Conservation (phyloP, 1,284 basidiomycete species). For the Boletus subluridellus region DNA sequence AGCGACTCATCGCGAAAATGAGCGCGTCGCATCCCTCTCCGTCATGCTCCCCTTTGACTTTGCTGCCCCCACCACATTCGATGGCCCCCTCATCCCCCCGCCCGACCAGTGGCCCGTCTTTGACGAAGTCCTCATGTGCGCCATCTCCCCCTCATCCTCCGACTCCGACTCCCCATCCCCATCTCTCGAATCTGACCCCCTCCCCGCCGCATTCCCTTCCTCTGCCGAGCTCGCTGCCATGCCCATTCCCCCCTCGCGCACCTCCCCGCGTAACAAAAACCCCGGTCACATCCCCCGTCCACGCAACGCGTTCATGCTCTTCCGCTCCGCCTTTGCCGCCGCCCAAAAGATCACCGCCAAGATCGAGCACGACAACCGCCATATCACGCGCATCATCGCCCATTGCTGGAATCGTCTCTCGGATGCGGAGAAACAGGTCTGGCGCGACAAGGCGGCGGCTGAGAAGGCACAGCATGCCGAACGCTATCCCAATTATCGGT, state of each 20-base stretch:
- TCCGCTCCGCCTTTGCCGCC: constrained; percentile 67
- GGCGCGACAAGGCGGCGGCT: constrained; percentile 50
- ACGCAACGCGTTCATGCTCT: constrained; percentile 82
- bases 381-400: constrained; percentile 55
- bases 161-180: constrained; percentile 15
- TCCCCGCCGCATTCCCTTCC: constrained; percentile 17
- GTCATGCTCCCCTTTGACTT: constrained; percentile 18
- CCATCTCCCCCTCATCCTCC: constrained; percentile 11
- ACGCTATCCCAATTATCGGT: constrained; percentile 57
- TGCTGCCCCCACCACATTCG: neutral
- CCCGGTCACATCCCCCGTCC: constrained; percentile 62
- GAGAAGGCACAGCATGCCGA: constrained; percentile 57
- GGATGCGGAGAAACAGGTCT: constrained; percentile 46
- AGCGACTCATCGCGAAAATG: constrained; percentile 7
- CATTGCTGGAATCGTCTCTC: constrained; percentile 52
- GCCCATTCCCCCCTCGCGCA: constrained; percentile 30
- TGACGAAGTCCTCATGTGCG: constrained; percentile 17
- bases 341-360: constrained; percentile 40
- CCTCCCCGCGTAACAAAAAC: constrained; percentile 30
- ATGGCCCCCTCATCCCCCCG: constrained; percentile 20
- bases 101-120: constrained; percentile 26
- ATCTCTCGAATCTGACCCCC: neutral
- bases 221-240: constrained; percentile 24
- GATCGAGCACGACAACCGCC: constrained; percentile 54
- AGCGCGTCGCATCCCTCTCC: neutral